These are phyloP conservation scores for Multifurca ochricompacta DNA, from an alignment of 768 basidiomycete species.

Conservation along the genomic window DNA sequence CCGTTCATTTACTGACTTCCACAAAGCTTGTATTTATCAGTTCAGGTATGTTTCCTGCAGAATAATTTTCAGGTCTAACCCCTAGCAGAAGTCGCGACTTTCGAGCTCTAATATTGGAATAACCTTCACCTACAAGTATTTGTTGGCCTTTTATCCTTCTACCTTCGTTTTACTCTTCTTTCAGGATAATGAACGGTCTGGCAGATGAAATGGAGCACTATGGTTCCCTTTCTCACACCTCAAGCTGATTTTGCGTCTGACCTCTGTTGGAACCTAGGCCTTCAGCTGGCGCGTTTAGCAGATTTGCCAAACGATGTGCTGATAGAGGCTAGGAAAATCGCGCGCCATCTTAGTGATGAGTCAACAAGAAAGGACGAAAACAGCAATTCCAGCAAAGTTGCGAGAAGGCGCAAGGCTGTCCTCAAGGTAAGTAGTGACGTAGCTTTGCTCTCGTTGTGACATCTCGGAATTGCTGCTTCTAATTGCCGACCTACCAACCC, in stretches of 20 bases:
- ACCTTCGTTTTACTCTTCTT: background rate
- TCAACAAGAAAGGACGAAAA: constrained; percentile 51
- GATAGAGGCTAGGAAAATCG: constrained; percentile 50
- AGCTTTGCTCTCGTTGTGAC: background rate
- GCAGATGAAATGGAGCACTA: constrained; percentile 62
- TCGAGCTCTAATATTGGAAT: constrained; percentile 56
- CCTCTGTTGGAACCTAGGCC: constrained; percentile 40
- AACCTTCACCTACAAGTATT: constrained; percentile 71
- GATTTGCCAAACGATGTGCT: constrained; percentile 75
- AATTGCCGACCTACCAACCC: background rate
- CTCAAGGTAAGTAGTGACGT: constrained; percentile 42
- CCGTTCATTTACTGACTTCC: constrained; percentile 1
- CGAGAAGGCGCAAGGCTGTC: constrained; percentile 57
- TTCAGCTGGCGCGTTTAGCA: constrained; percentile 83
- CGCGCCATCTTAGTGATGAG: constrained; percentile 48
- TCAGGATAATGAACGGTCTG: constrained; percentile 67
- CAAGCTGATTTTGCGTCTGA: background rate
- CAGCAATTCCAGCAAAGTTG: constrained; percentile 52
- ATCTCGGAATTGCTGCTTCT: background rate
- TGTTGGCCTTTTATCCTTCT: background rate
- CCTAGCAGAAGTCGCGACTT: constrained; percentile 42
- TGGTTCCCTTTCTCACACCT: constrained; percentile 35
- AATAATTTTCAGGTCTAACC: background rate
- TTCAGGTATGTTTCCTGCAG: background rate
- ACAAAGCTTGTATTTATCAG: constrained; percentile 66